Evolutionary conservation across 495 filamentous ascomycete species (phyloP), one percentile per base, ranked within the genome.

Genomic region (Annulohypoxylon moriforme): DNA sequence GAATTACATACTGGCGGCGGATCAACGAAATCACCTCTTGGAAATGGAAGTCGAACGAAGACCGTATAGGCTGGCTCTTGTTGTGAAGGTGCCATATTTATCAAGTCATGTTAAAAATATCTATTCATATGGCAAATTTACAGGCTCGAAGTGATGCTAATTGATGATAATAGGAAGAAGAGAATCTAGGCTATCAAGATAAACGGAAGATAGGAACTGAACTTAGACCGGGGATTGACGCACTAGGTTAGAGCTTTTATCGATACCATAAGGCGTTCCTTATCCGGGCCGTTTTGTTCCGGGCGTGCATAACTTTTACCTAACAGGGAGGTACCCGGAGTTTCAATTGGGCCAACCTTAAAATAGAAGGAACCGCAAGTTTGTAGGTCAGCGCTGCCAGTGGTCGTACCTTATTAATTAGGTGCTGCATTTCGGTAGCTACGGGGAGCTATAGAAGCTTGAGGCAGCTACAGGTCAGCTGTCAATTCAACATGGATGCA

Each of bases 11-110:
- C 94, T 53, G 90, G 89, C 7, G 92, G 92, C 47, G 96, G 96
- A 80, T 99, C 96, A 36, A 93, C 86, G 82, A 98, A 99, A 55
- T 92, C 89, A 18, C 91, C 90, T 64, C 96, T 87, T 14, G 91
- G 87, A 78, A 98, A 97, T 9, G 96, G 96, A 13, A 98, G 85
- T 10, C 95, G 88, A 56, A 99, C 87, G 71, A 97, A 92, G 64
- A 95, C 90, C 25, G 93, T 94, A 66, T 89, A 90, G 67, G 79
- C 80, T 27, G 83, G 82, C 47, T 87, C 83, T 60, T 66, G 46
- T 16, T 69, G 58, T 55, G 63, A 25, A 60, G 68, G 75, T 49
- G 73, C 68, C 76, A 77, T 77, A 4, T 38, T 52, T 50, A 38
- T 69, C 68, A 71, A 71, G 46, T 75, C 72, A 74, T 74, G 40